phyloP scores from a whole-genome alignment of 2,329 filamentous ascomycete species.

The Huntiella savannae region DNA sequence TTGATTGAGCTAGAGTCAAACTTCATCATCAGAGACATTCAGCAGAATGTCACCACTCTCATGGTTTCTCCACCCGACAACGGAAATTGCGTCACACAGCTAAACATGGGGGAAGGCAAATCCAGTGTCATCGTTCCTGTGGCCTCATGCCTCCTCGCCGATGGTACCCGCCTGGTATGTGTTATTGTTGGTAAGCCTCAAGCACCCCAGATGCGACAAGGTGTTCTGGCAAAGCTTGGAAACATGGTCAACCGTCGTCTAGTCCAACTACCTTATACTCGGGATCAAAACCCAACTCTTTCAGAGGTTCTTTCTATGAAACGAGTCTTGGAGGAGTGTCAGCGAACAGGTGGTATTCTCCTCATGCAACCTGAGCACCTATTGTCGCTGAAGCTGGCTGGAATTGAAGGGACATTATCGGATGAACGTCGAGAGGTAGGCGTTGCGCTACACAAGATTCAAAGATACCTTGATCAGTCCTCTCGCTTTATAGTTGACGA shows the following conservation, averaged over 20 bases:
- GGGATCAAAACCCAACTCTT: slow-evolving; percentile 21
- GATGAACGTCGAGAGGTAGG: slow-evolving; percentile 14
- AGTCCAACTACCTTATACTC: slow-evolving; percentile 39
- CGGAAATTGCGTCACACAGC: slow-evolving; percentile 37
- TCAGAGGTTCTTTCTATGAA: slow-evolving; percentile 22
- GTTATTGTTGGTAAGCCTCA: slow-evolving; percentile 44
- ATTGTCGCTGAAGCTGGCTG: slow-evolving; percentile 44
- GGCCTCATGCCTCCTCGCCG: slow-evolving; percentile 32
- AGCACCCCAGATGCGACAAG: slow-evolving; percentile 38
- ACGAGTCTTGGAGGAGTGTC: slow-evolving; percentile 21
- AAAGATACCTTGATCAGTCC: slow-evolving; percentile 24
- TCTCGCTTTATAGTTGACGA: slow-evolving; percentile 44
- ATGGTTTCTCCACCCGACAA: slow-evolving; percentile 29
- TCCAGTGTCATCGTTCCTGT: slow-evolving; percentile 51
- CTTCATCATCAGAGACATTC: slow-evolving; percentile 39
- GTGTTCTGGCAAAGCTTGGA: slow-evolving; percentile 34
- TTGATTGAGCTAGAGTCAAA: slow-evolving; percentile 45
- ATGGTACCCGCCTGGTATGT: slow-evolving; percentile 31
- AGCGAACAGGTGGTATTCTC: slow-evolving; percentile 30
- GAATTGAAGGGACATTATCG: slow-evolving; percentile 24
- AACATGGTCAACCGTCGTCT: slow-evolving; percentile 35
- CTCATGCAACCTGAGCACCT: slow-evolving; percentile 45
- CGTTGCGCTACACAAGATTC: slow-evolving; percentile 19
- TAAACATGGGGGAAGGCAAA: slow-evolving; percentile 58
- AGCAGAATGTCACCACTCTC: slow-evolving; percentile 34